Percentiles rank a stretch among this genome's conserved stretches.
Evolutionary conservation across 305 asterid species (phyloP).

Genomic region (Fraxinus albicans): DNA sequence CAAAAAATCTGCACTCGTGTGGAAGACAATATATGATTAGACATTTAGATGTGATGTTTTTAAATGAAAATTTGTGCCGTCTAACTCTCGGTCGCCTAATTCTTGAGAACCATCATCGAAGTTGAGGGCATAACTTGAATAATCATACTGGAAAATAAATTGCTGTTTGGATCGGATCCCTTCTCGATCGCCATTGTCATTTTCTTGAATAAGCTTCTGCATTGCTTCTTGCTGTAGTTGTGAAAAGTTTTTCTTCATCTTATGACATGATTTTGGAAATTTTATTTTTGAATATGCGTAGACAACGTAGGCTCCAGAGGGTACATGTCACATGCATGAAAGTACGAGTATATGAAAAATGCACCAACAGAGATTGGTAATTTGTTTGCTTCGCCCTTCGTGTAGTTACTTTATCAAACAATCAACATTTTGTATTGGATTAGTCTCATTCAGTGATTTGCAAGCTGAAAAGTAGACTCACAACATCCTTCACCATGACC

Average conservation of each 20-base stretch:
- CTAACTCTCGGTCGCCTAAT: not conserved
- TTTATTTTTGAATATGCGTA: not conserved
- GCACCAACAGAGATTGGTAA: not conserved
- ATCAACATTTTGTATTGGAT: not conserved
- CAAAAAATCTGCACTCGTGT: not conserved
- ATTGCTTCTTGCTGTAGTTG: conserved; percentile 32
- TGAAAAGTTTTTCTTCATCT: not conserved
- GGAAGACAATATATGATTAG: not conserved
- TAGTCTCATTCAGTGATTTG: not conserved
- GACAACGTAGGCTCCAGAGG: not conserved
- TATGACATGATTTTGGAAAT: not conserved
- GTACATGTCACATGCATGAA: not conserved
- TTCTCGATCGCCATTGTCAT: conserved; percentile 26
- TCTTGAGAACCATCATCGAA: conserved; percentile 30
- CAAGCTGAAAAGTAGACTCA: not conserved
- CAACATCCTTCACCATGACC: not conserved
- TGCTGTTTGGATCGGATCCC: conserved; percentile 12
- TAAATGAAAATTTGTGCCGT: not conserved
- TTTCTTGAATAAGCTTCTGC: conserved; percentile 20
- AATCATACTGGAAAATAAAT: conserved; percentile 34
- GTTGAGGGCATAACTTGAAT: conserved; percentile 39
- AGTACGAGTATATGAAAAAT: not conserved
- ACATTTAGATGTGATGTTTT: not conserved
- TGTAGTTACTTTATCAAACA: not conserved
- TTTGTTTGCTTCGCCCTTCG: not conserved